phyloP scores from a whole-genome alignment of 345 rosid genomes.

The Rubroshorea leprosula region DNA sequence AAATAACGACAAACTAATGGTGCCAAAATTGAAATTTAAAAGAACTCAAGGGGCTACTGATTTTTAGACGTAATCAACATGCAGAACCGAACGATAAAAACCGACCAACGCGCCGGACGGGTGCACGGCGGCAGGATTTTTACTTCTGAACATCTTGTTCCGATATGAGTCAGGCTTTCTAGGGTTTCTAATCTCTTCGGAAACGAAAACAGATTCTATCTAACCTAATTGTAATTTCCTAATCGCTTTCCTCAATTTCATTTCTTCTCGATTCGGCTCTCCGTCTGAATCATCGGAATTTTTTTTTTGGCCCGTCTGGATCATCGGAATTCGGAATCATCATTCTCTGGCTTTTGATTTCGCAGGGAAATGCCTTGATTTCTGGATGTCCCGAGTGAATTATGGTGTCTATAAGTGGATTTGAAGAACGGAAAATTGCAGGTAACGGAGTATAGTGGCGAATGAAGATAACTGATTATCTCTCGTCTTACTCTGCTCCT shows the following conservation, averaged over 20 bases:
- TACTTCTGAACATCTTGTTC: neutral
- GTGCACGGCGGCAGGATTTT: slow-evolving; percentile 4
- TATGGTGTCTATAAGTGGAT: neutral
- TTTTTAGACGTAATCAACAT: no score
- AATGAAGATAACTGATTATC: slow-evolving; percentile 29
- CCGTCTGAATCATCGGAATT: no score
- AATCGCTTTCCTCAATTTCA: neutral
- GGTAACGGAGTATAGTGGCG: slow-evolving; percentile 3
- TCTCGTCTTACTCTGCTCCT: slow-evolving; percentile 45
- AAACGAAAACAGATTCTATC: no score
- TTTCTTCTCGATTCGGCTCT: no score
- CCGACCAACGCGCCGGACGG: neutral
- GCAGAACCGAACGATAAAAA: neutral
- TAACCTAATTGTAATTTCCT: no score
- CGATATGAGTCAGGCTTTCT: slow-evolving; percentile 6
- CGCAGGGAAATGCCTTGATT: slow-evolving; percentile 3
- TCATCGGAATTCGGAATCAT: neutral
- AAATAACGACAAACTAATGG: no score
- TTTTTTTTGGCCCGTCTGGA: neutral
- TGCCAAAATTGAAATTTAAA: no score
- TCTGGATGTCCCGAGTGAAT: neutral
- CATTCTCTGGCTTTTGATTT: neutral
- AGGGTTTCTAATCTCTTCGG: slow-evolving; percentile 2
- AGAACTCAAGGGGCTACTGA: no score
- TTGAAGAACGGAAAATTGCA: neutral